Evolutionary conservation across 1,139 yeast species (phyloP).

Genomic region (Geotrichum aggregatum): DNA sequence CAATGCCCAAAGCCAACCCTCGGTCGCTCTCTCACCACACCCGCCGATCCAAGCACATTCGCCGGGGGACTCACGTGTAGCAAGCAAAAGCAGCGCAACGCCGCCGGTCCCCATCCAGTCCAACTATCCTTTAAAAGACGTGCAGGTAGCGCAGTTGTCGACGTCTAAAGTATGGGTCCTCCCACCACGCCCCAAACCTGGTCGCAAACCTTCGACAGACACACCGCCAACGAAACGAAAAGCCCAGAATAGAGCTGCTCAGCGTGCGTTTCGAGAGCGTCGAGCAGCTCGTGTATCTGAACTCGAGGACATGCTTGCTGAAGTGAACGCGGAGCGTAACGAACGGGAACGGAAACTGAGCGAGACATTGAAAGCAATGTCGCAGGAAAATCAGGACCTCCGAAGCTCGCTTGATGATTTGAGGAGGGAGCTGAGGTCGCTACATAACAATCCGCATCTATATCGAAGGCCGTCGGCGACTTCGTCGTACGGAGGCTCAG

Average conservation of each 20-base stretch:
- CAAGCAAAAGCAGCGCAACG: no score
- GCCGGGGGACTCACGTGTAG: no score
- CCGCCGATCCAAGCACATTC: no score
- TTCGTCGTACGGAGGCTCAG: neutral
- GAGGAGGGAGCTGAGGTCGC: conserved; percentile 22
- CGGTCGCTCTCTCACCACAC: no score
- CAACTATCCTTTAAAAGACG: conserved; percentile 6
- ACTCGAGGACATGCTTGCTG: conserved; percentile 52
- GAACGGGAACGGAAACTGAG: conserved; percentile 40
- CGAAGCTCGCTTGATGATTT: conserved; percentile 22
- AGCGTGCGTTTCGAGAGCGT: conserved; percentile 77
- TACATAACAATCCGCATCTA: neutral
- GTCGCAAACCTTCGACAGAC: conserved; percentile 76
- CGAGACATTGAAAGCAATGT: conserved; percentile 42
- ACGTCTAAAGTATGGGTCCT: conserved; percentile 85
- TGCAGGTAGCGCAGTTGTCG: conserved; percentile 26
- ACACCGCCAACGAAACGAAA: conserved; percentile 44
- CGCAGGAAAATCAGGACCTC: conserved; percentile 29
- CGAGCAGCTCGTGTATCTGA: conserved; percentile 59
- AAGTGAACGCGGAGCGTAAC: conserved; percentile 55
- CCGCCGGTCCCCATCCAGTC: neutral
- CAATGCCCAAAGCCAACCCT: no score
- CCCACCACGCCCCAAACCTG: conserved; percentile 90
- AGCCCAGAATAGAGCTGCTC: conserved; percentile 94
- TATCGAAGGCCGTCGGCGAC: neutral